phyloP scores from a whole-genome alignment of 805 yeast species.

The Starmerella scarabaei region DNA sequence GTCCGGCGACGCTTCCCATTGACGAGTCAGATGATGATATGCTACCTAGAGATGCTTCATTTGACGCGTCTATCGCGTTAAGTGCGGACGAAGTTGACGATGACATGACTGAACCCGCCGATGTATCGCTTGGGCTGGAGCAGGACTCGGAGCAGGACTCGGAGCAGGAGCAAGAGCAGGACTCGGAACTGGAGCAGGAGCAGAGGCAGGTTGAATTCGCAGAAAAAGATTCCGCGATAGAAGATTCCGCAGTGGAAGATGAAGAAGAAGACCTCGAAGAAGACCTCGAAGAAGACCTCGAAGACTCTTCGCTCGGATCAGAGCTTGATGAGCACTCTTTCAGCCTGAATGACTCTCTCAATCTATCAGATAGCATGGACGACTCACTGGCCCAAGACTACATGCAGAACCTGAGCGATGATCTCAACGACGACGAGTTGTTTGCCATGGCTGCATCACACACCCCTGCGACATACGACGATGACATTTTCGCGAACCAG shows the following conservation, averaged over 20 bases:
- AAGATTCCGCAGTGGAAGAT: not conserved
- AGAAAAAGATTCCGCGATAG: too few relatives aligned
- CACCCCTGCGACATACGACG: slow-evolving; percentile 2
- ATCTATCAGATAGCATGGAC: too few relatives aligned
- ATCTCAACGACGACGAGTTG: slow-evolving; percentile 15
- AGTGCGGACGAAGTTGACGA: too few relatives aligned
- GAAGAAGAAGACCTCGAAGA: not conserved
- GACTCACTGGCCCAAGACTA: slow-evolving; percentile 4
- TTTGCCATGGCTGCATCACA: slow-evolving; percentile 13
- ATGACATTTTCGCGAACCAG: slow-evolving; percentile 9
- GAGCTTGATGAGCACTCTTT: too few relatives aligned
- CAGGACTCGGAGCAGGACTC: not conserved
- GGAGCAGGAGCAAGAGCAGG: not conserved
- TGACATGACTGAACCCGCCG: too few relatives aligned
- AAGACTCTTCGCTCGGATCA: too few relatives aligned
- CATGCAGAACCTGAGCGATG: slow-evolving; percentile 14
- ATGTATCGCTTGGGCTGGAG: too few relatives aligned
- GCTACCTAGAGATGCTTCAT: too few relatives aligned
- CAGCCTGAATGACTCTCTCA: too few relatives aligned
- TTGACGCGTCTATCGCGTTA: too few relatives aligned
- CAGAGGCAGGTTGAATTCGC: not conserved
- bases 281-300: not conserved
- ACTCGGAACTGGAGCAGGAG: not conserved
- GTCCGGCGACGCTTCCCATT: too few relatives aligned
- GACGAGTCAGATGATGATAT: too few relatives aligned